These are phyloP conservation scores for Saturnispora hagleri DNA, from an alignment of 805 yeast genomes.

Conservation along the genomic window DNA sequence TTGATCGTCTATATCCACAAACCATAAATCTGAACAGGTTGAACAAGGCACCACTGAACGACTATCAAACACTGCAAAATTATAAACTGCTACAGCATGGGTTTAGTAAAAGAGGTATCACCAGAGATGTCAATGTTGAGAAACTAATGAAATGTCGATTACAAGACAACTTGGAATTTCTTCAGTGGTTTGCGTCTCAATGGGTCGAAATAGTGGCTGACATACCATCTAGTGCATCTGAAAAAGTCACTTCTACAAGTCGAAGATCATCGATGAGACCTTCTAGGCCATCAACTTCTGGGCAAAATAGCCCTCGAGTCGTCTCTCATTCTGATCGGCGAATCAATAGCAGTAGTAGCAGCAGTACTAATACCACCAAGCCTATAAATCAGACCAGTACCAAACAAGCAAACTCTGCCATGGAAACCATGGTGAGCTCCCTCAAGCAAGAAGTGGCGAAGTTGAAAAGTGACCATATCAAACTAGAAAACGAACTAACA, in stretches of 20 bases:
- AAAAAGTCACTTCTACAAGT: not conserved
- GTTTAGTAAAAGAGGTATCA: constrained; percentile 63
- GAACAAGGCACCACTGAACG: constrained; percentile 57
- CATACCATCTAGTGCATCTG: constrained; percentile 2
- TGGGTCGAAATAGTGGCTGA: constrained; percentile 50
- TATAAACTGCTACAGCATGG: constrained; percentile 79
- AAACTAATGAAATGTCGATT: constrained; percentile 75
- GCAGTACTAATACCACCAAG: not conserved
- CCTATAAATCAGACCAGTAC: not conserved
- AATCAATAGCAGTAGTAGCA: not conserved
- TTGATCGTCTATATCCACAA: constrained; percentile 78
- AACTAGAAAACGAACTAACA: not conserved
- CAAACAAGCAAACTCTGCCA: not conserved
- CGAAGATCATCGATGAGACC: constrained; percentile 8
- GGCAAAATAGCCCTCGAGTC: constrained; percentile 6
- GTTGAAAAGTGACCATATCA: constrained; percentile 31
- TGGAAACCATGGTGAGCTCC: not conserved
- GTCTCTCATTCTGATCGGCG: constrained; percentile 1
- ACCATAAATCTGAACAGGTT: constrained; percentile 67
- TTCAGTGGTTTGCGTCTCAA: constrained; percentile 81
- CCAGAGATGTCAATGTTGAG: constrained; percentile 73
- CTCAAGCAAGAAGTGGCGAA: constrained; percentile 3
- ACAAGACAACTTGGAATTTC: constrained; percentile 88
- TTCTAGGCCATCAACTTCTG: not conserved
- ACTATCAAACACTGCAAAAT: constrained; percentile 70